Evolutionary conservation across 2,329 filamentous ascomycete genomes (phyloP), one percentile per base, ranked within the genome.

Genomic region (Phialemoniopsis sp.): DNA sequence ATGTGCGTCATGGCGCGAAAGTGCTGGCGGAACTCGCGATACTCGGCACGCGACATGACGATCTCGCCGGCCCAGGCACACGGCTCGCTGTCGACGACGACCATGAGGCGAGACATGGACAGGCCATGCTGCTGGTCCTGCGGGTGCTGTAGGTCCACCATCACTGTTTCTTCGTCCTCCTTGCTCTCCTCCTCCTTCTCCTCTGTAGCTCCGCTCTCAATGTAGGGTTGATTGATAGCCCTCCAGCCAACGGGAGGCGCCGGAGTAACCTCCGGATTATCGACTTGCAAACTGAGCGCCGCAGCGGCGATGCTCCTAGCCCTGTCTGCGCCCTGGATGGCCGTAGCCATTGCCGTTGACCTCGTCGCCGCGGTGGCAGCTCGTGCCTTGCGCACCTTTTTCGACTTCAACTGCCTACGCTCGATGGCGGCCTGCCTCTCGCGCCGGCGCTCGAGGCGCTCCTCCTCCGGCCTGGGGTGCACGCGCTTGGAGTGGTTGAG

Each of bases 401-500:
- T n/a, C 14, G 32, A 10, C 32, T 33, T n/a, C 35, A 30, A 19
- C 21, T 30, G 21, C 21, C n/a, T 14, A 16, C 35, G 35, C 15
- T 8, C 28, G n/a, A 29, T 17, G 3, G 35, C 35, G 10, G 16
- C 16, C 21, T 8, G 26, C 21, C 29, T 28, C 21, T 30, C 21
- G 21, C 21, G 21, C 21, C 10, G 6, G 21, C 21, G 21, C 21
- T 26, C 21, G 6, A 6, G 21, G 21, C 21, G 26, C 35, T 37
- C 35, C 35, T 37, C 35, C 35, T 37, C 35, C 3, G 35, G 35
- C 10, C 28, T n/a, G 14, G 35, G 35, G 28, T 37, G 35, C 26
- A 37, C 28, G 14, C 35, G 14, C 29, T 37, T 37, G 35, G 26
- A 37, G 29, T 37, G 35, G 35, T 37, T 37, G 14, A 37, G 29